Percentiles rank a stretch among this genome's conserved stretches.
Conservation (phyloP, 208 protist genomes). For the Porcisia hertigi region DNA sequence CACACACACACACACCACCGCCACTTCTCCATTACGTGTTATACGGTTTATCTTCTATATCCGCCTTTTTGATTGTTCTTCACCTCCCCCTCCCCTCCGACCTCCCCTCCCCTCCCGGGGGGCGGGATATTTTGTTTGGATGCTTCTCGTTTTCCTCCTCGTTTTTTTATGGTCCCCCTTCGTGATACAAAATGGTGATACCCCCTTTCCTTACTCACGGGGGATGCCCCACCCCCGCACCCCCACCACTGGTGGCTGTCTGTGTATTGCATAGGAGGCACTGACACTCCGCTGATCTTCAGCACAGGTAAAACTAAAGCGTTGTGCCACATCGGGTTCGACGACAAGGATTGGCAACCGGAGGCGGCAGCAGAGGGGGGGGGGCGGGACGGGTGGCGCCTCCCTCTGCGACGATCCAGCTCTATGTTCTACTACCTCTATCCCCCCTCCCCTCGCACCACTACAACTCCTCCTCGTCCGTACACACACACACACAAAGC, state of each 20-base stretch:
- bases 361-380: background rate
- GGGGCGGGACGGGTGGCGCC: no score
- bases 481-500: background rate
- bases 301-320: background rate
- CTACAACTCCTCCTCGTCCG: background rate
- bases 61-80: background rate
- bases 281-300: background rate
- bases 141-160: no score
- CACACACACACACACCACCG: background rate
- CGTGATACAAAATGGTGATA: no score
- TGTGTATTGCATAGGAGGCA: background rate
- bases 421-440: background rate
- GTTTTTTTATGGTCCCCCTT: no score
- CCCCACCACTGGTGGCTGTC: background rate
- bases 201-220: no score
- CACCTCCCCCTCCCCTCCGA: background rate
- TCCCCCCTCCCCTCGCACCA: background rate
- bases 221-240: background rate
- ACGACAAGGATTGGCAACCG: background rate
- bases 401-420: background rate
- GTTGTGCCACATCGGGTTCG: background rate
- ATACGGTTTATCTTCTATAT: background rate
- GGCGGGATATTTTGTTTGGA: no score
- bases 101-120: background rate
- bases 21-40: background rate